Evolutionary conservation across 371 early-diverging fungal species (phyloP).

Genomic region (Mucor irregularis): DNA sequence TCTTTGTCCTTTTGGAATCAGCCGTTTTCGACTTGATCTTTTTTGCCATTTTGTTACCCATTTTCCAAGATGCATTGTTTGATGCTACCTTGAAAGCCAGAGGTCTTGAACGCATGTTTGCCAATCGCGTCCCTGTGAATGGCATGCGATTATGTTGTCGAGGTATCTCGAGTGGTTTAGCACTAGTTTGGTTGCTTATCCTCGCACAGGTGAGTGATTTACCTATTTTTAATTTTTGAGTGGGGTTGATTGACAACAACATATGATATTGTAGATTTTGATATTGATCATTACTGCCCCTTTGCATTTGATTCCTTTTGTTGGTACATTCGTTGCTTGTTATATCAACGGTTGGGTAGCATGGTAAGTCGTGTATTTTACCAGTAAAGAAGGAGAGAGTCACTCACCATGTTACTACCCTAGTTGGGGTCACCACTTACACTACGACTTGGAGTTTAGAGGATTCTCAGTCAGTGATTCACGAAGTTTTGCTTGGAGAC

Average conservation of each 20-base stretch:
- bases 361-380: conserved; percentile 36
- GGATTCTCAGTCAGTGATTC: conserved; percentile 53
- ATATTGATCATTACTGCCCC: conserved; percentile 59
- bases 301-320: conserved; percentile 59
- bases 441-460: conserved; percentile 59
- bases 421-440: conserved; percentile 56
- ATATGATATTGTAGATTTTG: conserved; percentile 13
- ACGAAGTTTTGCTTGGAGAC: conserved; percentile 44
- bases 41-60: conserved; percentile 54
- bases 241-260: no score
- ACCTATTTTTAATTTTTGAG: conserved; percentile 33
- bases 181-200: conserved; percentile 26
- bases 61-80: conserved; percentile 58
- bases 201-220: conserved; percentile 20
- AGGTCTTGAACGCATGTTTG: conserved; percentile 54
- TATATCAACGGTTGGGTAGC: conserved; percentile 60
- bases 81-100: conserved; percentile 53
- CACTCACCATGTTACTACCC: not conserved
- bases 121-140: conserved; percentile 32
- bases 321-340: conserved; percentile 57
- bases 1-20: conserved; percentile 58
- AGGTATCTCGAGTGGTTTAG: conserved; percentile 36
- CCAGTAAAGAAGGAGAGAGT: not conserved
- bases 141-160: conserved; percentile 43
- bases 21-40: conserved; percentile 51